Percentiles rank a stretch among this genome's conserved stretches.
Evolutionary conservation across 2,329 filamentous ascomycete species (phyloP).

Genomic region (Phyllosticta citriasiana): DNA sequence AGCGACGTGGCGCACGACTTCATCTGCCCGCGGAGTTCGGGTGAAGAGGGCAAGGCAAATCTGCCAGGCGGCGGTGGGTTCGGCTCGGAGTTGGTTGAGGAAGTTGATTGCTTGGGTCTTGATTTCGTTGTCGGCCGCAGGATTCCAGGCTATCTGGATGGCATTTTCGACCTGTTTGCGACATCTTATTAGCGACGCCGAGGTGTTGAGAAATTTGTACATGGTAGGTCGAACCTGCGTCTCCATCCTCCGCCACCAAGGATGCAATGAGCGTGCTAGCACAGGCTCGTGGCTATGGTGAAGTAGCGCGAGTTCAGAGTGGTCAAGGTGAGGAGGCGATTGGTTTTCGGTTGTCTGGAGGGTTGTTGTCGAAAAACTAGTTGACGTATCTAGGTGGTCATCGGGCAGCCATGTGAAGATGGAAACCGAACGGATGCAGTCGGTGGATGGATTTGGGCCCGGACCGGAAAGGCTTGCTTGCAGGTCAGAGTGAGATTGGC

Average conservation of each 20-base stretch:
- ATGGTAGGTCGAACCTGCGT: constrained; percentile 6
- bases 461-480: not conserved
- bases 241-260: constrained; percentile 11
- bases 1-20: constrained; percentile 79
- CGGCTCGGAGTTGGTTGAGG: constrained; percentile 63
- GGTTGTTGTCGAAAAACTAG: constrained; percentile 1
- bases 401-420: constrained; percentile 10
- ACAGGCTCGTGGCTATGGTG: not conserved
- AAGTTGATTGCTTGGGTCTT: constrained; percentile 87
- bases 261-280: constrained; percentile 3
- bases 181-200: not conserved
- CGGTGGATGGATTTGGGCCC: not conserved
- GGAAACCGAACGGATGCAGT: not conserved
- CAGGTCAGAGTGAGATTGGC: not conserved
- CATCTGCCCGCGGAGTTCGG: constrained; percentile 61
- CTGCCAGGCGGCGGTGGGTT: constrained; percentile 82
- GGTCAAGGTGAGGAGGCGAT: not conserved
- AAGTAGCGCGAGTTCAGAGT: not conserved
- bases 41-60: constrained; percentile 80
- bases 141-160: constrained; percentile 87
- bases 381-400: constrained; percentile 1
- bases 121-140: constrained; percentile 53
- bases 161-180: constrained; percentile 71
- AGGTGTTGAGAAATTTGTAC: not conserved
- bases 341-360: not conserved